Conservation (phyloP, 768 basidiomycete genomes). For the Boletus sp. region DNA sequence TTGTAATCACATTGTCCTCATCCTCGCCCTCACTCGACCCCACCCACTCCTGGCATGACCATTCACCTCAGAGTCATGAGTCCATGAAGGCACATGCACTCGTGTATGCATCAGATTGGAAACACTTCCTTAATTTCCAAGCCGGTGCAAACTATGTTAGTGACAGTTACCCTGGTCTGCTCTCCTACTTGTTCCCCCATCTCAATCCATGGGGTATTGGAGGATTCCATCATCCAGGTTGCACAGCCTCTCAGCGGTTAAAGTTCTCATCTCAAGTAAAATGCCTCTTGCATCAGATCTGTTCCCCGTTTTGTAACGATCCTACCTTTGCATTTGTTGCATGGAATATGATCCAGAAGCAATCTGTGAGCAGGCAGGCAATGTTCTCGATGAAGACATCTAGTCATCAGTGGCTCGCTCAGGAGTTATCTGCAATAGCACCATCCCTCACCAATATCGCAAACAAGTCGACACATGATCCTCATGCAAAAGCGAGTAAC, state of each 20-base stretch:
- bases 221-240: background rate
- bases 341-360: background rate
- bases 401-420: background rate
- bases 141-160: background rate
- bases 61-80: too few relatives aligned
- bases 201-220: slow-evolving; percentile 3
- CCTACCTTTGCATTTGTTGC: background rate
- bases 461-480: too few relatives aligned
- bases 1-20: too few relatives aligned
- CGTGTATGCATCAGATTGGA: background rate
- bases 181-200: slow-evolving; percentile 8
- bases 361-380: background rate
- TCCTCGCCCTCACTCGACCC: too few relatives aligned
- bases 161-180: background rate
- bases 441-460: background rate
- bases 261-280: background rate
- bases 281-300: background rate
- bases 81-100: slow-evolving; percentile 1
- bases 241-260: background rate
- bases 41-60: too few relatives aligned
- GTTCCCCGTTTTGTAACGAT: background rate
- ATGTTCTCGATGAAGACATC: background rate
- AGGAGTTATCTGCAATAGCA: background rate
- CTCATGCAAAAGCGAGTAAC: too few relatives aligned
- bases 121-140: background rate